A percentile compares a stretch with the other conserved stretches of the same genome.
These are phyloP conservation scores for Phallus indusiatus DNA, from an alignment of 768 basidiomycete genomes.

Conservation along the genomic window DNA sequence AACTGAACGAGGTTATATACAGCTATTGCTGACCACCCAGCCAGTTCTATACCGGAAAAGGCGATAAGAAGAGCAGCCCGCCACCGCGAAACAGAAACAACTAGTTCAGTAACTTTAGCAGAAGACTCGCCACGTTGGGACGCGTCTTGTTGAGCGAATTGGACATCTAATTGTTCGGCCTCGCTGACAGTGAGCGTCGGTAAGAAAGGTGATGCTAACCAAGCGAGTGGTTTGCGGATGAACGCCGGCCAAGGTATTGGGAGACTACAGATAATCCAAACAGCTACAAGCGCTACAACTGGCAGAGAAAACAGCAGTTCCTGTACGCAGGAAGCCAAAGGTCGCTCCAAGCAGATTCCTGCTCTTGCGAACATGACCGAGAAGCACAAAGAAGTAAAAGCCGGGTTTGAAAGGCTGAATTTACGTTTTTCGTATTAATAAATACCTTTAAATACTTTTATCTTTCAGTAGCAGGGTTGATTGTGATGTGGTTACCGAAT, in stretches of 20 bases:
- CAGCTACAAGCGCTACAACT: background rate
- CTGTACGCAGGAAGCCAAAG: background rate
- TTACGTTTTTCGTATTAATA: too few relatives aligned
- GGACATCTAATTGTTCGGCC: constrained; percentile 2
- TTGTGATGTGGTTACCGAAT: too few relatives aligned
- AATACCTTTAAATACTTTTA: too few relatives aligned
- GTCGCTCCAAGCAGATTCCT: background rate
- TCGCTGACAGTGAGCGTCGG: background rate
- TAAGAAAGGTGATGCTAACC: background rate
- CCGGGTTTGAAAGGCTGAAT: too few relatives aligned
- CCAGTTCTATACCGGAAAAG: constrained; percentile 12
- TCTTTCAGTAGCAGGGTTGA: too few relatives aligned
- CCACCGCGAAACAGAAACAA: constrained; percentile 8
- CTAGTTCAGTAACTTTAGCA: background rate
- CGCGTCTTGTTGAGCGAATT: background rate
- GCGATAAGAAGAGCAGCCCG: constrained; percentile 12
- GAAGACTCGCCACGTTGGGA: background rate
- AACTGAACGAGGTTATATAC: constrained; percentile 8
- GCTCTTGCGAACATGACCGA: background rate
- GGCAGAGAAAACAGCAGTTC: constrained; percentile 1
- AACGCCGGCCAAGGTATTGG: constrained; percentile 1
- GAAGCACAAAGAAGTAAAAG: too few relatives aligned
- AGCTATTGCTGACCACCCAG: constrained; percentile 14
- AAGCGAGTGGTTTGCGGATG: background rate
- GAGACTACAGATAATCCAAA: background rate